phyloP scores from a whole-genome alignment of 192 early-diverging fungal genomes.

The Linnemannia schmuckeri region DNA sequence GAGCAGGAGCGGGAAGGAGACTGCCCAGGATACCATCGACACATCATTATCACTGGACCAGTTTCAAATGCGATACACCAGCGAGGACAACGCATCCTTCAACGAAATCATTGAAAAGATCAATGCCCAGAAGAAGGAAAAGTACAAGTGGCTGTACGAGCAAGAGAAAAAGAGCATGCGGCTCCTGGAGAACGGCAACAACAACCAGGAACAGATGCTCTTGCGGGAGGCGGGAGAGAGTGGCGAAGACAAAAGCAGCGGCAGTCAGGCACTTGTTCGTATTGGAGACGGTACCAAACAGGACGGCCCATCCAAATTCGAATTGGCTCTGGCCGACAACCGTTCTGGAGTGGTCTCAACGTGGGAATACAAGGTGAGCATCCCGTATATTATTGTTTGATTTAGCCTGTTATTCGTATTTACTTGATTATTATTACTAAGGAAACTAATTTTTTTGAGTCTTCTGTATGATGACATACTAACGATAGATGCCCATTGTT shows the following conservation, averaged over 20 bases:
- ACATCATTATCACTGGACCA: slow-evolving; percentile 72
- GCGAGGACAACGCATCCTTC: slow-evolving; percentile 89
- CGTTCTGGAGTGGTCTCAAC: slow-evolving; percentile 52
- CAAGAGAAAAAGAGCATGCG: slow-evolving; percentile 64
- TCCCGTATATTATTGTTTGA: neutral
- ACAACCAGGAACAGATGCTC: slow-evolving; percentile 29
- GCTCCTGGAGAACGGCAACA: slow-evolving; percentile 26
- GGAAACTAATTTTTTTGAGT: neutral
- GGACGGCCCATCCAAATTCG: slow-evolving; percentile 22
- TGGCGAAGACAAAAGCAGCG: slow-evolving; percentile 9
- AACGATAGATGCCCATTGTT: neutral
- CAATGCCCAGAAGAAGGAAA: slow-evolving; percentile 67
- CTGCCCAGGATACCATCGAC: slow-evolving; percentile 54
- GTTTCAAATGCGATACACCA: slow-evolving; percentile 81
- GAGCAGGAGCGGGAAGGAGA: neutral
- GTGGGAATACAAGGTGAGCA: slow-evolving; percentile 72
- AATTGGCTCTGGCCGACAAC: slow-evolving; percentile 29
- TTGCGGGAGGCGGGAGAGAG: slow-evolving; percentile 30
- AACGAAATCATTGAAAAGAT: slow-evolving; percentile 69
- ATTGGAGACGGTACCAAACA: slow-evolving; percentile 7
- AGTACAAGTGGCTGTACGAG: slow-evolving; percentile 78
- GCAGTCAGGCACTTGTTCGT: neutral
- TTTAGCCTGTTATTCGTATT: neutral
- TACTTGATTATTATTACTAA: neutral
- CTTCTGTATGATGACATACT: neutral